Conservation (phyloP, 2,329 filamentous ascomycete genomes). For the Fusarium oxysporum region DNA sequence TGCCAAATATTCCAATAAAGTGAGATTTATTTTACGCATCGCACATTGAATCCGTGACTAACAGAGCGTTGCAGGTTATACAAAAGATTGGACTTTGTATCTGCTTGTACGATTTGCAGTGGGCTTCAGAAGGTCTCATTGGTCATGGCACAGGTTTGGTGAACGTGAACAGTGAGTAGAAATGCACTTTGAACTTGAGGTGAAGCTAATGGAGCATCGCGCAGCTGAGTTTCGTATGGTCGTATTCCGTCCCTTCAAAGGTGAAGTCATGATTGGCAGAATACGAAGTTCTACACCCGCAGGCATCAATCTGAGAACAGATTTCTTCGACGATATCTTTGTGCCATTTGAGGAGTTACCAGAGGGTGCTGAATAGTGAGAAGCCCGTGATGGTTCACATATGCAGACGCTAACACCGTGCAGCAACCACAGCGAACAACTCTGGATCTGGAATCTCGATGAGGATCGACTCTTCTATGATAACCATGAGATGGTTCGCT, state of each 20-base stretch:
- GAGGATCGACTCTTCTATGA: conserved; percentile 86
- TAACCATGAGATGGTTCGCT: conserved; percentile 86
- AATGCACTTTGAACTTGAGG: background rate
- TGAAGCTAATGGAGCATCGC: conserved; percentile 10
- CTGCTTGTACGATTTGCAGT: conserved; percentile 90
- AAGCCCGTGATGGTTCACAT: too few species aligned
- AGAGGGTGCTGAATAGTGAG: conserved; percentile 79
- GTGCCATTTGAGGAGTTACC: conserved; percentile 81
- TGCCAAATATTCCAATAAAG: conserved; percentile 94
- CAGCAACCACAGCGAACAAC: conserved; percentile 78
- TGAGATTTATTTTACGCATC: conserved; percentile 47
- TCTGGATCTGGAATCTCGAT: conserved; percentile 87
- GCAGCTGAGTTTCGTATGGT: conserved; percentile 88
- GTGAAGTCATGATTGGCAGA: conserved; percentile 87
- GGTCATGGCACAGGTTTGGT: conserved; percentile 92
- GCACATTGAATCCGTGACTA: conserved; percentile 1
- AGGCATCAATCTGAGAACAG: conserved; percentile 82
- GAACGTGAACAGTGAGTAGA: conserved; percentile 85
- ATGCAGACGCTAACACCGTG: conserved; percentile 18
- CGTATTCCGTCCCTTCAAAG: conserved; percentile 95
- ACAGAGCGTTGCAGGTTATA: conserved; percentile 69
- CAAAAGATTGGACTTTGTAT: conserved; percentile 95
- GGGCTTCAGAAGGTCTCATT: conserved; percentile 91
- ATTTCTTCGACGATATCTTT: conserved; percentile 95
- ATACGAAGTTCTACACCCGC: conserved; percentile 80